Conservation (phyloP, 371 early-diverging fungal species). For the Mucor irregularis region DNA sequence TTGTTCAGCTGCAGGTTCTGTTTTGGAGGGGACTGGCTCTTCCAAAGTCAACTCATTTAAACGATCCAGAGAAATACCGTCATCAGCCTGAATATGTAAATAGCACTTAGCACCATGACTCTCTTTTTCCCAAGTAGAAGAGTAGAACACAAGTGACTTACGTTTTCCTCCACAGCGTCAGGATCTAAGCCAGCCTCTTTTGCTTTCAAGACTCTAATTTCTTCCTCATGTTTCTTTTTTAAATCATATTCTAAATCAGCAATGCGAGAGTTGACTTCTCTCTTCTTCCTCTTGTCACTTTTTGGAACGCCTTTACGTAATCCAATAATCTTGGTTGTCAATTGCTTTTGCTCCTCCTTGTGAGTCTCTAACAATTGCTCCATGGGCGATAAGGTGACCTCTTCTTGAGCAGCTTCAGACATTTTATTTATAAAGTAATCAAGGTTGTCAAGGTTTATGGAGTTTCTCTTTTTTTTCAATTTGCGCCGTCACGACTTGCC, state of each 20-base stretch:
- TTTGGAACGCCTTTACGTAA: conserved; percentile 78
- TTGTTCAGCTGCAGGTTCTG: conserved; percentile 4
- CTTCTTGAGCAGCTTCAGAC: neutral
- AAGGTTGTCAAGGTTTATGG: neutral
- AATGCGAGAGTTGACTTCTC: conserved; percentile 74
- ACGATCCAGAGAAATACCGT: conserved; percentile 46
- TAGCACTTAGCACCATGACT: neutral
- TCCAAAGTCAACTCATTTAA: conserved; percentile 38
- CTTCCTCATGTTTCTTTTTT: conserved; percentile 66
- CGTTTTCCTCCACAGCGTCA: conserved; percentile 21
- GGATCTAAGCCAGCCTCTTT: conserved; percentile 19
- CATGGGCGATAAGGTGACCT: too few relatives aligned
- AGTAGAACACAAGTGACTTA: too few relatives aligned
- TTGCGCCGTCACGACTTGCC: conserved; percentile 7
- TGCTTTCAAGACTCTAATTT: conserved; percentile 47
- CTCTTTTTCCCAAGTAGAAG: neutral
- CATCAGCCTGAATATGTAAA: conserved; percentile 16
- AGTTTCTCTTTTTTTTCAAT: neutral
- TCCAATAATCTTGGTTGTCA: conserved; percentile 66
- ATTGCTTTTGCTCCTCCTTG: conserved; percentile 73
- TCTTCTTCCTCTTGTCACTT: conserved; percentile 85
- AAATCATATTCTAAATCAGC: conserved; percentile 71
- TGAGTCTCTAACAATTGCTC: conserved; percentile 73
- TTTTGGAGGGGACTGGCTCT: conserved; percentile 20
- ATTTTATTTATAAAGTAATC: neutral